Evolutionary conservation across 208 protist genomes (phyloP).

Genomic region (Wallacemonas sp.): DNA sequence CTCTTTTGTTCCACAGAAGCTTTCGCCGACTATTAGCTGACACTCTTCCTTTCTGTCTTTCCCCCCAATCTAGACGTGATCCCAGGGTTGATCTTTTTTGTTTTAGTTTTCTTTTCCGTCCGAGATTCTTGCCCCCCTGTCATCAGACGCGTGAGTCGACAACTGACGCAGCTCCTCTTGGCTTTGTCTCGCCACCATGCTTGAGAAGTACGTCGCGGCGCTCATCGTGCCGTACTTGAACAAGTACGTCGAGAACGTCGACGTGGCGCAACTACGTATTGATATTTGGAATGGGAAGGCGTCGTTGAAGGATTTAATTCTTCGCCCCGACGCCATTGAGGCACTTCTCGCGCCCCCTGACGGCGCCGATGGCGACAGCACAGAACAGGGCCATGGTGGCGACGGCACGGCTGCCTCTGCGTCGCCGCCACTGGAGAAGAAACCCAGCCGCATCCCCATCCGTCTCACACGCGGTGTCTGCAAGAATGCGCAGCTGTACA

Average conservation of each 20-base stretch:
- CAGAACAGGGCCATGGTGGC: too few species aligned
- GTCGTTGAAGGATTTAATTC: conserved; percentile 67
- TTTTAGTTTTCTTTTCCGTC: neutral
- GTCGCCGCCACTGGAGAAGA: conserved; percentile 5
- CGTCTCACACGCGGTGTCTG: conserved; percentile 75
- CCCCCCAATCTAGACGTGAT: too few species aligned
- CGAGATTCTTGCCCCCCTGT: too few species aligned
- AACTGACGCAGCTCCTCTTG: neutral
- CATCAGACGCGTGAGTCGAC: neutral
- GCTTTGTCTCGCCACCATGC: conserved; percentile 35
- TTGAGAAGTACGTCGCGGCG: conserved; percentile 80
- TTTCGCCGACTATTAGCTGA: too few species aligned
- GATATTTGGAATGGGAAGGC: conserved; percentile 85
- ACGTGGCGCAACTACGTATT: conserved; percentile 72
- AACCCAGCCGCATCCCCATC: conserved; percentile 13
- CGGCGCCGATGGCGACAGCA: conserved; percentile 8
- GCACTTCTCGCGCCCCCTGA: conserved; percentile 32
- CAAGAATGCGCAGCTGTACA: conserved; percentile 68
- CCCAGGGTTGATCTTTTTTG: neutral
- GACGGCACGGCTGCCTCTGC: neutral
- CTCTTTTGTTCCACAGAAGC: too few species aligned
- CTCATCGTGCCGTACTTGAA: conserved; percentile 85
- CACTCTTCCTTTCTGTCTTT: too few species aligned
- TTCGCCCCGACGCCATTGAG: conserved; percentile 65
- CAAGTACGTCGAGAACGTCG: conserved; percentile 85